phyloP scores from a whole-genome alignment of 2,329 filamentous ascomycete species.

The Aspergillus fructus region DNA sequence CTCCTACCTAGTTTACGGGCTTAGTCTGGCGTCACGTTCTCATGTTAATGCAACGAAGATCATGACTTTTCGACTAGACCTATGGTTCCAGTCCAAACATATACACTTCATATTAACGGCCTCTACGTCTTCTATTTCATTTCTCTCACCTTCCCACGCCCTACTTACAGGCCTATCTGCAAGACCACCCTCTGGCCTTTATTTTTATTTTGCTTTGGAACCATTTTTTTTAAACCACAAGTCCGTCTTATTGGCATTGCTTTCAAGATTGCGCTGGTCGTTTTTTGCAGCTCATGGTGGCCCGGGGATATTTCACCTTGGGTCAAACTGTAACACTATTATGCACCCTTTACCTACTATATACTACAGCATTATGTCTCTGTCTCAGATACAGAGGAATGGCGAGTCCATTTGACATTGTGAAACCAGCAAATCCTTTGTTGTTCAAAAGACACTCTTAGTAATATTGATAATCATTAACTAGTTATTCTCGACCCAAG shows the following conservation, averaged over 20 bases:
- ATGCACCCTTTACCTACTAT: background rate
- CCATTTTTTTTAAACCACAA: background rate
- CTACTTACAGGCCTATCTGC: background rate
- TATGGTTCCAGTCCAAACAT: slow-evolving; percentile 15
- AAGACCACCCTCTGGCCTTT: background rate
- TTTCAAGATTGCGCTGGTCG: background rate
- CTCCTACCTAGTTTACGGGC: slow-evolving; percentile 22
- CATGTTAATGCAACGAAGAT: slow-evolving; percentile 41
- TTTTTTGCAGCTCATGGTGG: background rate
- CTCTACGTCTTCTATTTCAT: background rate
- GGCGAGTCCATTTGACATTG: background rate
- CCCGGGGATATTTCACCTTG: background rate
- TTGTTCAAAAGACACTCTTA: background rate
- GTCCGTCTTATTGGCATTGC: background rate
- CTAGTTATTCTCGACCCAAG: too few relatives aligned
- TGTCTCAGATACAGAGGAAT: background rate
- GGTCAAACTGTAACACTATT: background rate
- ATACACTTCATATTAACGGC: slow-evolving; percentile 11
- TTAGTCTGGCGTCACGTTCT: slow-evolving; percentile 31
- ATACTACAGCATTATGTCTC: background rate
- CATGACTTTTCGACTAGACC: slow-evolving; percentile 30
- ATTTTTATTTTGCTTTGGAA: background rate
- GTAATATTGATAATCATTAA: background rate
- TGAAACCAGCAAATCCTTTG: background rate
- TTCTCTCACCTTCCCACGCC: background rate